Base-by-base conservation (phyloP, 169 alveolate species). In the Cyclospora cayetanensis region DNA sequence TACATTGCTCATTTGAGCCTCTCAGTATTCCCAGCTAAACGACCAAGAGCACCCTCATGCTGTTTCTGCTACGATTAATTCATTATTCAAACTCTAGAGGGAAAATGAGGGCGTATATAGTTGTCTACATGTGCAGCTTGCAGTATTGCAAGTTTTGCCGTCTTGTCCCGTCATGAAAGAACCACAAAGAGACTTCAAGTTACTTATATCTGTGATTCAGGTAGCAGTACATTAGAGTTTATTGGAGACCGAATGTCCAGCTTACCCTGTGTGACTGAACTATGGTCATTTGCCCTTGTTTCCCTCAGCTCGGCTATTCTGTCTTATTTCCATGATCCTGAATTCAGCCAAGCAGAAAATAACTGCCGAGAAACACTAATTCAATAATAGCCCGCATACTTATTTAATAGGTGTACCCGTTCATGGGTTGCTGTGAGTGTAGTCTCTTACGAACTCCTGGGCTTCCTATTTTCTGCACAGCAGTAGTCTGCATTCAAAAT, bases 241-340 rank as follows among this genome's bases (percentile, higher is more conserved):
- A n/a, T n/a, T n/a, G n/a, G n/a, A n/a, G n/a, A n/a, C n/a, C n/a
- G n/a, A n/a, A n/a, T n/a, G n/a, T n/a, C n/a, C n/a, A n/a, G n/a
- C n/a, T n/a, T n/a, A n/a, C n/a, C n/a, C n/a, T n/a, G n/a, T n/a
- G n/a, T n/a, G n/a, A n/a, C n/a, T n/a, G n/a, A n/a, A n/a, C n/a
- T n/a, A n/a, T n/a, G n/a, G n/a, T n/a, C n/a, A n/a, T n/a, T n/a
- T 70, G 22, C 83, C 22, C 77, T 66, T 15, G 60, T 70, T 70
- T 70, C 83, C 29, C 2, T 15, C 4, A 15, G 11, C 31, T 12
- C 53, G 55, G 11, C 83, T 4, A 55, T 22, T 34, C 50, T 70
- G 50, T 7, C 83, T 50, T 55, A 70, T 27, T 20, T 29, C 12
- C n/a, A 29, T 12, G 18, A 70, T 34, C 20, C 83, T 70, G 53